phyloP scores from a whole-genome alignment of 1,284 basidiomycete genomes.

The Ustilago tritici region DNA sequence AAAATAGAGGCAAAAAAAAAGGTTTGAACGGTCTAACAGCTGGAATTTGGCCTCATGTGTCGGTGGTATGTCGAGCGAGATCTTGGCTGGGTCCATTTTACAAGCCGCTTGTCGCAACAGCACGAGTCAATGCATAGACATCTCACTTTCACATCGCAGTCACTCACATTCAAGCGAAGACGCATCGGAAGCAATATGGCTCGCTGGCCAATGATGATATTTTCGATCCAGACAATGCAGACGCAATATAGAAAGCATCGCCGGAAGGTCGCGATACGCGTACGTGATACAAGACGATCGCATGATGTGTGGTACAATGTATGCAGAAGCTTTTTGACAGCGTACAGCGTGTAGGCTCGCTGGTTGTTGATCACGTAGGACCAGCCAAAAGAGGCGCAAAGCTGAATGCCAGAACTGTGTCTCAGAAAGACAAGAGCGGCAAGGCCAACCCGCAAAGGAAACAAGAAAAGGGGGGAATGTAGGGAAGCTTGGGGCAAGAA shows the following conservation, averaged over 20 bases:
- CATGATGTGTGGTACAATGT: constrained; percentile 14
- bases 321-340: constrained; percentile 17
- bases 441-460: constrained; percentile 23
- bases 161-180: not conserved
- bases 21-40: constrained; percentile 16
- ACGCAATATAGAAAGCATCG: constrained; percentile 2
- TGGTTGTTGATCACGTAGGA: constrained; percentile 16
- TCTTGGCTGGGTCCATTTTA: too few species aligned
- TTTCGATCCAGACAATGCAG: constrained; percentile 17
- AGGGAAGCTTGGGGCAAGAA: constrained; percentile 48
- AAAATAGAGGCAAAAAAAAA: too few species aligned
- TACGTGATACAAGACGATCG: constrained; percentile 10
- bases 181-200: constrained; percentile 25
- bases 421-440: not conserved
- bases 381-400: constrained; percentile 17
- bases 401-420: not conserved
- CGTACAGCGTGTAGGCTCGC: constrained; percentile 20
- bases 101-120: too few species aligned
- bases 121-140: too few species aligned
- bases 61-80: too few species aligned
- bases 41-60: not conserved
- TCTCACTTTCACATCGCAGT: not conserved
- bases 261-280: constrained; percentile 22
- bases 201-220: constrained; percentile 36
- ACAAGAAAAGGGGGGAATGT: constrained; percentile 42